phyloP scores from a whole-genome alignment of 2,329 filamentous ascomycete species.

The Fusarium beomiforme region DNA sequence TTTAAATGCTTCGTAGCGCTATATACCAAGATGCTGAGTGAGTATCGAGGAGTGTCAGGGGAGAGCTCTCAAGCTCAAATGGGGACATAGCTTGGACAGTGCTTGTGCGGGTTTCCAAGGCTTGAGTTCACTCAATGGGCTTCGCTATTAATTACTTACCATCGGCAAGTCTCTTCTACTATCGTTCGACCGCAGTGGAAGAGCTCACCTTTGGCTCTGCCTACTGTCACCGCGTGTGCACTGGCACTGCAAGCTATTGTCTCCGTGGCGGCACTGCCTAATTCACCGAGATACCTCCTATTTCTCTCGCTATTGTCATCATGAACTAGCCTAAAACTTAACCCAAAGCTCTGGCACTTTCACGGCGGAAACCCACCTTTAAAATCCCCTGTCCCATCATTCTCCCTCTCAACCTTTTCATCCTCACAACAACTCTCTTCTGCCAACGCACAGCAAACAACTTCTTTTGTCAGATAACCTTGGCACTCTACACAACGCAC shows the following conservation, averaged over 20 bases:
- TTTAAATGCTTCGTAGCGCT: background rate
- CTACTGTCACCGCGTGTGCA: background rate
- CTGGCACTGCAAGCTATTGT: constrained; percentile 10
- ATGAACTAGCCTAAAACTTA: background rate
- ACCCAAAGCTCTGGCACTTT: background rate
- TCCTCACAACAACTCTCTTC: constrained; percentile 2
- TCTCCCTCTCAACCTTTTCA: constrained; percentile 12
- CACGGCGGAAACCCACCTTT: background rate
- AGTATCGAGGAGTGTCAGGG: background rate
- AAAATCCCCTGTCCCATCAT: background rate
- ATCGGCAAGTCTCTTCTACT: background rate
- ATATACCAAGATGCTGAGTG: background rate
- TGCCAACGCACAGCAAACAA: background rate
- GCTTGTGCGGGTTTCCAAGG: background rate
- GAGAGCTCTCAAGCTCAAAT: background rate
- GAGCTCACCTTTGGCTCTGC: background rate
- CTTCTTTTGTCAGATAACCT: background rate
- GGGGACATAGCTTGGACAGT: background rate
- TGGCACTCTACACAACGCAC: background rate
- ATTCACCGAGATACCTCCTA: background rate
- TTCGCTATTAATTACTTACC: rapidly evolving
- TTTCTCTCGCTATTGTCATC: background rate
- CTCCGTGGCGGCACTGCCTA: background rate
- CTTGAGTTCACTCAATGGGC: too few relatives aligned
- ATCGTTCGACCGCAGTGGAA: too few relatives aligned